A percentile compares a stretch with the other conserved stretches of the same genome.
Conservation (phyloP, 2,329 filamentous ascomycete species). For the Cladosporium halotolerans region DNA sequence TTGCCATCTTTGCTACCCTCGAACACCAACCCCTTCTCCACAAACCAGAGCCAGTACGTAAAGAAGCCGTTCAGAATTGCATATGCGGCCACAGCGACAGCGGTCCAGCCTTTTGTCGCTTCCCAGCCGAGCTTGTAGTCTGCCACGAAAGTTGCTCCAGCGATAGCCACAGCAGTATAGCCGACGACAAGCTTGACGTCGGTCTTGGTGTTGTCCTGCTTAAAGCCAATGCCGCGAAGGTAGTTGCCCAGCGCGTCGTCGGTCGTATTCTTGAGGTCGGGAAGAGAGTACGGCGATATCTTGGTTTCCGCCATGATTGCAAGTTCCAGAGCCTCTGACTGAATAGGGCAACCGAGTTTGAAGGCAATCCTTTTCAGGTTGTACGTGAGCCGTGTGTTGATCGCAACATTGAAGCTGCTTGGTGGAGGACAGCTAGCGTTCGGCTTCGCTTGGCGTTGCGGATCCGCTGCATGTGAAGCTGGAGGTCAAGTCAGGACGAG, state of each 20-base stretch:
- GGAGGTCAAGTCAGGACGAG: background rate
- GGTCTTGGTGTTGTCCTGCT: slow-evolving; percentile 70
- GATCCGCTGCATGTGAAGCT: slow-evolving; percentile 6
- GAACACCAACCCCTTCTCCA: slow-evolving; percentile 79
- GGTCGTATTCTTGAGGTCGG: slow-evolving; percentile 93
- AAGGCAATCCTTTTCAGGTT: too few relatives aligned
- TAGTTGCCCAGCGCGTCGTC: slow-evolving; percentile 94
- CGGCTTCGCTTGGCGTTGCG: background rate
- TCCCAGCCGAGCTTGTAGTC: slow-evolving; percentile 93
- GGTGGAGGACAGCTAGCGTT: background rate
- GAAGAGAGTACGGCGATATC: slow-evolving; percentile 30
- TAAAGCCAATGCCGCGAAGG: slow-evolving; percentile 80
- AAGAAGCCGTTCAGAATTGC: slow-evolving; percentile 69
- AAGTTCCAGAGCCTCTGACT: background rate
- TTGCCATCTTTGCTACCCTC: slow-evolving; percentile 64
- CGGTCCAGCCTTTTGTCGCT: slow-evolving; percentile 72
- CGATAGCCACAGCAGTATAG: slow-evolving; percentile 72
- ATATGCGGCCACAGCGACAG: slow-evolving; percentile 72
- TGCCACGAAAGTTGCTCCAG: slow-evolving; percentile 78
- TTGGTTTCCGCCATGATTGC: slow-evolving; percentile 27
- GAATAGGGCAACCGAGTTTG: too few relatives aligned
- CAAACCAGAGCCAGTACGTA: slow-evolving; percentile 75
- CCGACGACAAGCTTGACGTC: slow-evolving; percentile 80
- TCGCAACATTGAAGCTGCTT: background rate
- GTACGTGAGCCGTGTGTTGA: background rate